Evolutionary conservation across 768 basidiomycete species (phyloP), one percentile per base, ranked within the genome.

Genomic region (Pleurotus giganteus): DNA sequence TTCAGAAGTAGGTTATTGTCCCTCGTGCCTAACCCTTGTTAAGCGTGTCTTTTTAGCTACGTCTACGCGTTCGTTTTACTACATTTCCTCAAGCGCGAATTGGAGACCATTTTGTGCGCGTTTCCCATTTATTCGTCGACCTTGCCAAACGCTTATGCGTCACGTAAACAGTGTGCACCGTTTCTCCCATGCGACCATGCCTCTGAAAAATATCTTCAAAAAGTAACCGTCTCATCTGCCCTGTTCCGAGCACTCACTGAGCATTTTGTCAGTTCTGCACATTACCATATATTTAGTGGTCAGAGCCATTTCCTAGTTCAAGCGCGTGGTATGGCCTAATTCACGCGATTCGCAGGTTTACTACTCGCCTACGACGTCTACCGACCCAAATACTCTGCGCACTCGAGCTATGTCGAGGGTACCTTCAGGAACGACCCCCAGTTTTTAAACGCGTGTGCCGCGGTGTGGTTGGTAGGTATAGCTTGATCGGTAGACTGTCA

Each of bases 131-230:
- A 4, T 26, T 7, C 58, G 29, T 29, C 2, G 24, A 12, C 13
- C 2, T 39, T 15, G 39, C 24, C 41, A 5, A 26, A 6, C 39
- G 23, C 31, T 26, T 2, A 28, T 34, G 12, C 6, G 5, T 27
- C 3, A 21, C 29, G 13, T 36, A 21, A 51, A 6, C 28, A 27
- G 41, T 26, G 83, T 99, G 1, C 97, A 99, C 68, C 89, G 91
- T 9, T 98, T 98, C 79, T 98, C 94, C 27, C 84, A 94, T 71
- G 89, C 85, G 1, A 97, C 96, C 0, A 96, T 98, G 90, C 97
- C 96, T 1, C 70, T 87, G 55, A 64, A 65, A 56, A 91, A 93
- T 66, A 81, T 98, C 31, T 86, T 96, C 76, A 89, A 87, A 69
- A 99, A 99, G 96, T 97, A 53, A 26, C 81, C 61, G 24, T 23